Evolutionary conservation across 495 filamentous ascomycete genomes (phyloP).

Genomic region (Neurospora sp.): DNA sequence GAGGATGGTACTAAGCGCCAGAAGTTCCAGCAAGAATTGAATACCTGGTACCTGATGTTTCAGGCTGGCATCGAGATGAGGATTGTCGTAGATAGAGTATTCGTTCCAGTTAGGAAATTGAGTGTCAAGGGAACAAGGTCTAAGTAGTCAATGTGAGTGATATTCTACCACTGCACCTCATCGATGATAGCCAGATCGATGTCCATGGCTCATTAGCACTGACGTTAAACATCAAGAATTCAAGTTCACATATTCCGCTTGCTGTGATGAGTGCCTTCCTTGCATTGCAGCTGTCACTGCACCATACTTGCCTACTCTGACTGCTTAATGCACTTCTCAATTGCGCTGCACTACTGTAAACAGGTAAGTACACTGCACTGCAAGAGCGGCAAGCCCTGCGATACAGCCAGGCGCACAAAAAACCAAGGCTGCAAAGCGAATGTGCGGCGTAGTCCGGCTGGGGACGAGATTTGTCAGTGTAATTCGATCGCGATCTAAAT

Average conservation of each 20-base stretch:
- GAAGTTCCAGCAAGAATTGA: no score
- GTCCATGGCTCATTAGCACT: not conserved
- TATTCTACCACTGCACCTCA: no score
- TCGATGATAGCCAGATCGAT: not conserved
- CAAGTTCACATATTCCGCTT: not conserved
- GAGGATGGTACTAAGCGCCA: no score
- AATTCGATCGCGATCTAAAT: not conserved
- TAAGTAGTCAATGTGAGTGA: no score
- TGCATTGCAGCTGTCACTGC: not conserved
- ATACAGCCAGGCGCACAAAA: not conserved
- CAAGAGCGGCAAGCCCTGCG: not conserved
- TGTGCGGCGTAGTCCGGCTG: not conserved
- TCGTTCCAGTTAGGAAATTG: no score
- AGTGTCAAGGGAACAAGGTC: no score
- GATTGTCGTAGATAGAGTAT: no score
- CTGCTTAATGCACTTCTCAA: not conserved
- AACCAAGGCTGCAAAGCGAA: not conserved
- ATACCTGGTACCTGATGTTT: no score
- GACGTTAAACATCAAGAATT: not conserved
- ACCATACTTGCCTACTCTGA: not conserved
- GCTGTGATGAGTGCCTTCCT: not conserved
- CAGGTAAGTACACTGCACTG: not conserved
- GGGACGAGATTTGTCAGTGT: not conserved
- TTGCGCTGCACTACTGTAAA: not conserved
- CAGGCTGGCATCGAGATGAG: no score